A percentile compares a stretch with the other conserved stretches of the same genome.
Evolutionary conservation across 805 yeast genomes (phyloP).

Genomic region (Myxozyma neglecta): DNA sequence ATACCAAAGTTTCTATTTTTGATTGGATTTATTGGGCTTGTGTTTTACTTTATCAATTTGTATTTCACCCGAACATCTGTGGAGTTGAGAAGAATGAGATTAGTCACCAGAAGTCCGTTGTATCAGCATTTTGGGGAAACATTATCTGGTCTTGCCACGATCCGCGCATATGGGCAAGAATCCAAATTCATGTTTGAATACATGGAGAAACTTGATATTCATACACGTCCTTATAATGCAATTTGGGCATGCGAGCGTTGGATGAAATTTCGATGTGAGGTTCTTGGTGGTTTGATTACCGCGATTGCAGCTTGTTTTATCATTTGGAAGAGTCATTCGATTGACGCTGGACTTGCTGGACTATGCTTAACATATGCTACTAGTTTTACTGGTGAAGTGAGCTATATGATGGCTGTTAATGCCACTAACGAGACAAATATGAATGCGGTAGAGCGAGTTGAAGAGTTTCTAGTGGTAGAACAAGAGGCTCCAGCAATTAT

Average conservation of each 20-base stretch:
- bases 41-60: conserved; percentile 66
- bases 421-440: conserved; percentile 74
- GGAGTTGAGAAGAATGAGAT: conserved; percentile 70
- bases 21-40: conserved; percentile 59
- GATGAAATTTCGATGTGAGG: conserved; percentile 63
- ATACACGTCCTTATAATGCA: conserved; percentile 67
- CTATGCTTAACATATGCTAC: conserved; percentile 38
- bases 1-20: conserved; percentile 81
- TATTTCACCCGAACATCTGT: conserved; percentile 68
- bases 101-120: conserved; percentile 68
- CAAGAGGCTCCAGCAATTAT: conserved; percentile 65
- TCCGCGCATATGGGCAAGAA: conserved; percentile 57
- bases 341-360: conserved; percentile 52
- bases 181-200: conserved; percentile 51
- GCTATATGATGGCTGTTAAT: conserved; percentile 59
- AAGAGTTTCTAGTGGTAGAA: conserved; percentile 63
- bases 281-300: conserved; percentile 52
- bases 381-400: conserved; percentile 52
- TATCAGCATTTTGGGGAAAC: conserved; percentile 74
- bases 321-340: conserved; percentile 58
- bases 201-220: conserved; percentile 50
- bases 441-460: conserved; percentile 72
- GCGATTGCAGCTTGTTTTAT: conserved; percentile 60
- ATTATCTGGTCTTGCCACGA: conserved; percentile 64
- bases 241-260: conserved; percentile 70